Evolutionary conservation across 2,329 filamentous ascomycete species (phyloP), one percentile per base, ranked within the genome.

Genomic region (Neodidymelliopsis sp.): DNA sequence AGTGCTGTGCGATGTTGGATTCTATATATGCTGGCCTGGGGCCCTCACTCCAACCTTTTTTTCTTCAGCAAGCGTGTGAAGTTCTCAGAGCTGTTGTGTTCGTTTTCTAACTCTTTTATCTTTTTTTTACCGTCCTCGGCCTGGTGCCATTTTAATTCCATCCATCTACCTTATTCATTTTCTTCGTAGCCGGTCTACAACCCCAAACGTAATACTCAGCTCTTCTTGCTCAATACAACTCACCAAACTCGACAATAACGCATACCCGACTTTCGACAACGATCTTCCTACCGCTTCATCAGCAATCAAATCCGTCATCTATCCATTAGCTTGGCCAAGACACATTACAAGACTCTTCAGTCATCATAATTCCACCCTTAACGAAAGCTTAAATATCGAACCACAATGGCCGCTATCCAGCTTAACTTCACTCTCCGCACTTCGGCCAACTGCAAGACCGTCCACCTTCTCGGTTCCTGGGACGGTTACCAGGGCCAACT

Each of bases 381-480:
- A 56, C 49, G 56, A 65, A 69, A 62, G 56, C 58, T 56, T 54
- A 56, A 43, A 51, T 49, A 59, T 46, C 48, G 42, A 45, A 49
- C 51, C 65, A 67, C 57, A 80, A 96, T 96, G 91, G 87, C 92
- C 77, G 82, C 91, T 74, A 86, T 94, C 78, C 93, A 97, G 80
- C 87, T 96, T 65, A 93, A 91, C 73, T 97, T 97, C 81, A 88
- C 89, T 76, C 90, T 97, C 76, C 91, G 92, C 81, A 95, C 95
- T 75, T 96, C 92, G 72, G 86, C 90, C 73, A 91, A 91, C 79
- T 91, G 95, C 84, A 96, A 97, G 86, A 93, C 92, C 71, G 93
- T 96, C 73, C 93, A 97, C 75, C 84, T 99, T 64, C 88, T 97
- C 78, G 93, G 93, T 70, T 97, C 93, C 63, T 99, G 93, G 93